Evolutionary conservation across 805 yeast genomes (phyloP).

Genomic region (Yarrowia divulgata): DNA sequence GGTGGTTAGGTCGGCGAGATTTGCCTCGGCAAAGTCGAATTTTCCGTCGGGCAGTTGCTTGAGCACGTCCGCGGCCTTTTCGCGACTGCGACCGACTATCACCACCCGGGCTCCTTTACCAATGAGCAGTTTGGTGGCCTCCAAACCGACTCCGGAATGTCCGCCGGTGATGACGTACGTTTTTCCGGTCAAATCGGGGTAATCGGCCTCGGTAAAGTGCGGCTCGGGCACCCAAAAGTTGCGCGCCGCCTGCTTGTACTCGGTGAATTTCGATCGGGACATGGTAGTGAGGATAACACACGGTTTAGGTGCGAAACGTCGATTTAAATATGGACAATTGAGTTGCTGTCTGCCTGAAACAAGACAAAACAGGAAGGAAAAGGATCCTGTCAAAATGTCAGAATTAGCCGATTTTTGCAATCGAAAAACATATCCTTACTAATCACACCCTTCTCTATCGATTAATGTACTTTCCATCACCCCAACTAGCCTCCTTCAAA

Average conservation of each 20-base stretch:
- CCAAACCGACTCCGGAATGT: slow-evolving; percentile 51
- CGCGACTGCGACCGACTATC: slow-evolving; percentile 52
- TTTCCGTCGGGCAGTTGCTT: slow-evolving; percentile 46
- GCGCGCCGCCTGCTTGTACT: slow-evolving; percentile 12
- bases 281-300: neutral
- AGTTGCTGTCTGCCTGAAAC: slow-evolving; percentile 1
- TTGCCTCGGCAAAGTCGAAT: slow-evolving; percentile 43
- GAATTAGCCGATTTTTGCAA: too few relatives aligned
- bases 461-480: neutral
- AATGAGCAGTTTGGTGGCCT: slow-evolving; percentile 49
- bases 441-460: too few relatives aligned
- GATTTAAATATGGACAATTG: neutral
- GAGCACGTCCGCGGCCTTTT: slow-evolving; percentile 50
- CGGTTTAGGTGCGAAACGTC: neutral
- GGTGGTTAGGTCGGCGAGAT: slow-evolving; percentile 53
- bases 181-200: slow-evolving; percentile 51
- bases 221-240: slow-evolving; percentile 31
- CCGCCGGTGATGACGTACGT: slow-evolving; percentile 51
- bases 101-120: slow-evolving; percentile 52
- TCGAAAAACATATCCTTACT: neutral
- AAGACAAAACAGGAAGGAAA: too few relatives aligned
- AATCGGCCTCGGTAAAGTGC: slow-evolving; percentile 46
- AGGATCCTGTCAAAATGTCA: too few relatives aligned
- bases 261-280: slow-evolving; percentile 29
- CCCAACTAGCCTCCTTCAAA: neutral